Base-by-base conservation (phyloP, 2,329 filamentous ascomycete species). In the Bipolaris victoriae region DNA sequence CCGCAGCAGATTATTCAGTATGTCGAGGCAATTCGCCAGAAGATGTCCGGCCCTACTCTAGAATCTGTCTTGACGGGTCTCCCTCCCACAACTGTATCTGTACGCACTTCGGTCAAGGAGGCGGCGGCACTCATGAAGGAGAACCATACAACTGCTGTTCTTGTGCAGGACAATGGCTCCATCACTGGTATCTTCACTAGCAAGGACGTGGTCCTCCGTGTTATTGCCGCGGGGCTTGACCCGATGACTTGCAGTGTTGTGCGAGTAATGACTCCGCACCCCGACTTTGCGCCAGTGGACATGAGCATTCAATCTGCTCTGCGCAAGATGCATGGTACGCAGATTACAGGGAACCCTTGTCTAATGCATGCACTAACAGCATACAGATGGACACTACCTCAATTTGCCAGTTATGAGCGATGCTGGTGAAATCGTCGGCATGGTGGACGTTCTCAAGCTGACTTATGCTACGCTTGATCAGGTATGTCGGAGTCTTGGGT, bases 131-230 rank as follows among this genome's bases (percentile, higher is more conserved):
- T 97, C 77, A 99, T 99, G 95, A 98, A 96, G 82, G 95, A 99
- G 78, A 94, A 99, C 80, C 95, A 96, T 78, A 99, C 95, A 16
- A 99, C 95, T 15, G 95, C 95, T 44, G 89, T 99, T 40, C 82
- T 99, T 56, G 95, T 99, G 15, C 93, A 97, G 79, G 95, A 99
- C 76, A 92, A 97, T 77, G 93, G 94, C 52, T 91, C 92, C 41
- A 98, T 99, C 74, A 99, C 95, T 52, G 95, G 95, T 79, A 99
- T 99, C 74, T 99, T 99, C 77, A 99, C 95, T 58, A 98, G 95
- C 82, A 99, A 99, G 82, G 95, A 99, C 80, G 94, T 99, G 49
- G 95, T 99, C 57, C 85, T 99, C 57, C 92, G 95, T 77, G 95
- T 99, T 59, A 99, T 99, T 79, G 95, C 95, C 52, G 95, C 95